Conservation (phyloP, 2,329 filamentous ascomycete species). For the Fusarium poae region DNA sequence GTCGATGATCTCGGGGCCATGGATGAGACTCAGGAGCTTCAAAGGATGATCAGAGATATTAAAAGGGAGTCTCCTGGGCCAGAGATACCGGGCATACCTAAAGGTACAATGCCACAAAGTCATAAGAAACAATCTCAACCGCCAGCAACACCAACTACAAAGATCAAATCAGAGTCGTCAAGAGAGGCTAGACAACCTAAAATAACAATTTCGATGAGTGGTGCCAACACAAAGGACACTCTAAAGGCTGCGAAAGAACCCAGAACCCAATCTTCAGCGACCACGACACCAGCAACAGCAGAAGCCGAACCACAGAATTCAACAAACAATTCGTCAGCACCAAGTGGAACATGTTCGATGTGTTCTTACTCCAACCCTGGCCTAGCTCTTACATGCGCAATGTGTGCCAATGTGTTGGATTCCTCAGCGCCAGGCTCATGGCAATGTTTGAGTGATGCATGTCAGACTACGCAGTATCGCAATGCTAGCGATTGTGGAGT, state of each 20-base stretch:
- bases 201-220: not conserved
- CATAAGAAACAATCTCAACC: not conserved
- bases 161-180: slow-evolving; percentile 32
- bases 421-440: slow-evolving; percentile 69
- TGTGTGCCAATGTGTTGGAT: slow-evolving; percentile 79
- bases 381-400: slow-evolving; percentile 69
- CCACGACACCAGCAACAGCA: not conserved
- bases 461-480: slow-evolving; percentile 69
- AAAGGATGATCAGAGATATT: slow-evolving; percentile 54
- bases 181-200: slow-evolving; percentile 3
- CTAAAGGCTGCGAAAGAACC: not conserved
- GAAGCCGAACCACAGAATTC: not conserved
- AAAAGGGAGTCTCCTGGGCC: slow-evolving; percentile 41
- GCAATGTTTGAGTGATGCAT: slow-evolving; percentile 70
- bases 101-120: not conserved
- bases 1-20: slow-evolving; percentile 60
- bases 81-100: not conserved
- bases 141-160: not conserved
- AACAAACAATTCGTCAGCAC: not conserved
- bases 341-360: slow-evolving; percentile 62
- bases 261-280: not conserved
- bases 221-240: not conserved
- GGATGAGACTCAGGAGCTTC: slow-evolving; percentile 74
- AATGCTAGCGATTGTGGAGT: slow-evolving; percentile 77
- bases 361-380: slow-evolving; percentile 76